Evolutionary conservation across 768 basidiomycete genomes (phyloP).

Genomic region (Kwoniella shandongensis): DNA sequence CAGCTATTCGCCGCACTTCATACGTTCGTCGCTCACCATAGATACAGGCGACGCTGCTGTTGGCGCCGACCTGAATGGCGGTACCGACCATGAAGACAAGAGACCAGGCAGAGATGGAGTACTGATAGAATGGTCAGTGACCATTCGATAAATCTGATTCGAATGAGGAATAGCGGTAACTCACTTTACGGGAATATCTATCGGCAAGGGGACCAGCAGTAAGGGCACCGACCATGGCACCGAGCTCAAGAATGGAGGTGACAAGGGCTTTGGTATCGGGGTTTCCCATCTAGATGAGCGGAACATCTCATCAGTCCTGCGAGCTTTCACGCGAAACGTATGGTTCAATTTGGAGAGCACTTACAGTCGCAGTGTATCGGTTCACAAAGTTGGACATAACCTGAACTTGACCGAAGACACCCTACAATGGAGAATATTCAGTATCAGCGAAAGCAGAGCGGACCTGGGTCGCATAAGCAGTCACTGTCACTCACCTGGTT

Average conservation of each 20-base stretch:
- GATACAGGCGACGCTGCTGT: constrained; percentile 62
- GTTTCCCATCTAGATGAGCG: constrained; percentile 43
- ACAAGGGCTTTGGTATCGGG: constrained; percentile 67
- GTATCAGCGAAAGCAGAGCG: background rate
- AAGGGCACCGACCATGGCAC: constrained; percentile 73
- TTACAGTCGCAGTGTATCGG: constrained; percentile 31
- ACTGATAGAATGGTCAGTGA: constrained; percentile 13
- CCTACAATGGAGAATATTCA: constrained; percentile 59
- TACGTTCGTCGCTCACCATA: constrained; percentile 56
- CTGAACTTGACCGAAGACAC: constrained; percentile 75
- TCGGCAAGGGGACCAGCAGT: constrained; percentile 69
- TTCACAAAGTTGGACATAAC: constrained; percentile 56
- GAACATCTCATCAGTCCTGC: constrained; percentile 9
- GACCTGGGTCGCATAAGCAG: too few species aligned
- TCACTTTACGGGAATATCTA: constrained; percentile 70
- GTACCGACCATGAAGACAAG: constrained; percentile 75
- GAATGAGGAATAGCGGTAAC: constrained; percentile 54
- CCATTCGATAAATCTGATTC: background rate
- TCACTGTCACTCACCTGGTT: constrained; percentile 60
- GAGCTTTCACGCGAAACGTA: constrained; percentile 23
- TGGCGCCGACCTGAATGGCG: constrained; percentile 48
- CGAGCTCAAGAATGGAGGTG: constrained; percentile 63
- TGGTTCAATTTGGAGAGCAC: constrained; percentile 3
- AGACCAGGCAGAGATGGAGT: constrained; percentile 57
- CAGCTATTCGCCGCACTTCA: background rate